Conservation (phyloP, 768 basidiomycete species). For the Clitopilus hobsonii region DNA sequence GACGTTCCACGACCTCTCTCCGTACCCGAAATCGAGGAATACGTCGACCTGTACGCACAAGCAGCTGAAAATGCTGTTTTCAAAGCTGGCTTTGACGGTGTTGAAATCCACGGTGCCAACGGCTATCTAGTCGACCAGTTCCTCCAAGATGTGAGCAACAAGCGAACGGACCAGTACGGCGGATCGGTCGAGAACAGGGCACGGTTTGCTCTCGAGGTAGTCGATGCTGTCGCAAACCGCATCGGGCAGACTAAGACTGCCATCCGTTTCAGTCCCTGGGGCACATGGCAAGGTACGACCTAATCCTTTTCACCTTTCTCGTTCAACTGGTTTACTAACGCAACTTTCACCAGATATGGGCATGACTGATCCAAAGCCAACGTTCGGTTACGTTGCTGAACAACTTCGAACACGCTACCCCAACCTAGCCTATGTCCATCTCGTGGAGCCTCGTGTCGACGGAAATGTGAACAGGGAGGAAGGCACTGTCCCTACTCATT, state of each 20-base stretch:
- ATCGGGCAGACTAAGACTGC: slow-evolving; percentile 50
- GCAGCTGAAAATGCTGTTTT: slow-evolving; percentile 53
- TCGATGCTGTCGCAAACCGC: slow-evolving; percentile 43
- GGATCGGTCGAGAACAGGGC: slow-evolving; percentile 59
- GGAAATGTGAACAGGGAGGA: slow-evolving; percentile 11
- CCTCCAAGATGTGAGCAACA: slow-evolving; percentile 50
- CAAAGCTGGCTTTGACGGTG: slow-evolving; percentile 64
- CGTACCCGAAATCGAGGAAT: slow-evolving; percentile 43
- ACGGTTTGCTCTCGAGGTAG: slow-evolving; percentile 51
- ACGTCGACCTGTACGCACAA: slow-evolving; percentile 42
- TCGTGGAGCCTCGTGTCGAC: slow-evolving; percentile 33
- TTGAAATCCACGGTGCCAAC: slow-evolving; percentile 44
- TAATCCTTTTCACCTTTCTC: too few relatives aligned
- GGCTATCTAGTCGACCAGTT: slow-evolving; percentile 59
- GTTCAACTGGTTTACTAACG: slow-evolving; percentile 21
- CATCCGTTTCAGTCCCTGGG: slow-evolving; percentile 58
- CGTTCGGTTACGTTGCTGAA: slow-evolving; percentile 45
- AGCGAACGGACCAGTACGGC: slow-evolving; percentile 62
- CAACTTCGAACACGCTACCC: slow-evolving; percentile 34
- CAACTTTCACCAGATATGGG: slow-evolving; percentile 34
- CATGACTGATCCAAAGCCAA: slow-evolving; percentile 50
- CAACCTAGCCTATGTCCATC: slow-evolving; percentile 47
- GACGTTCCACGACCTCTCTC: slow-evolving; percentile 43
- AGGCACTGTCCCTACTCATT: slow-evolving; percentile 5
- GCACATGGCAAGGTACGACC: slow-evolving; percentile 30